phyloP scores from a whole-genome alignment of 495 filamentous ascomycete genomes.

The Penicillium cinerascens region DNA sequence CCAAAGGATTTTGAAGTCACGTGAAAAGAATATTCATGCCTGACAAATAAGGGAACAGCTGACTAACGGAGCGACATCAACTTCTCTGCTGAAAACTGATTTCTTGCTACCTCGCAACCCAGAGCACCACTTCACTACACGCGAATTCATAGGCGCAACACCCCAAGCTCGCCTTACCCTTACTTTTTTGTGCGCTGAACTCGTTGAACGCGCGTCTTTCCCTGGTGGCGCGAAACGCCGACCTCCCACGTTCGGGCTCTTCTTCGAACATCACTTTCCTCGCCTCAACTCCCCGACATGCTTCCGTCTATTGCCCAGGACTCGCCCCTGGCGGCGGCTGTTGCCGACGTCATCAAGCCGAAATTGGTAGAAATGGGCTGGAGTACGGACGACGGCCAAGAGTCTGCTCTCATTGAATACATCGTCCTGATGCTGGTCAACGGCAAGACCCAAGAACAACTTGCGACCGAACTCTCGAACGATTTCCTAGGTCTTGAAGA shows the following conservation, averaged over 20 bases:
- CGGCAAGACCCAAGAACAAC: constrained; percentile 84
- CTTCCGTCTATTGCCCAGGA: constrained; percentile 18
- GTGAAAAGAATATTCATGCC: too few species aligned
- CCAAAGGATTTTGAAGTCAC: too few species aligned
- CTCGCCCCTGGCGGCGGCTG: constrained; percentile 69
- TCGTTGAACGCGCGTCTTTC: constrained; percentile 2
- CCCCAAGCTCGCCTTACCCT: not conserved
- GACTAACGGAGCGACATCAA: too few species aligned
- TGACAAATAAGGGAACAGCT: too few species aligned
- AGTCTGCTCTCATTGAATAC: constrained; percentile 86
- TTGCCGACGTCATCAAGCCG: constrained; percentile 77
- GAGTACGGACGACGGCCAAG: constrained; percentile 75
- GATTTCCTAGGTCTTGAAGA: constrained; percentile 81
- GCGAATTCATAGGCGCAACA: not conserved
- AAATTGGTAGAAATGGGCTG: constrained; percentile 95
- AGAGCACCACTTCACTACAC: not conserved
- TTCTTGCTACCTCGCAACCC: not conserved
- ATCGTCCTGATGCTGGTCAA: constrained; percentile 96
- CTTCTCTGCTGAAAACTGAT: not conserved
- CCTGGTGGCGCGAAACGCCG: constrained; percentile 17
- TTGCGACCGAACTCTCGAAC: constrained; percentile 81
- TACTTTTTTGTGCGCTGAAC: not conserved
- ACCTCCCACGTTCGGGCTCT: not conserved
- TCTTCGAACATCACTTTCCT: not conserved
- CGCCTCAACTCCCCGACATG: constrained; percentile 12